phyloP scores from a whole-genome alignment of 2,329 filamentous ascomycete genomes.

The Hypoxylon sp. region DNA sequence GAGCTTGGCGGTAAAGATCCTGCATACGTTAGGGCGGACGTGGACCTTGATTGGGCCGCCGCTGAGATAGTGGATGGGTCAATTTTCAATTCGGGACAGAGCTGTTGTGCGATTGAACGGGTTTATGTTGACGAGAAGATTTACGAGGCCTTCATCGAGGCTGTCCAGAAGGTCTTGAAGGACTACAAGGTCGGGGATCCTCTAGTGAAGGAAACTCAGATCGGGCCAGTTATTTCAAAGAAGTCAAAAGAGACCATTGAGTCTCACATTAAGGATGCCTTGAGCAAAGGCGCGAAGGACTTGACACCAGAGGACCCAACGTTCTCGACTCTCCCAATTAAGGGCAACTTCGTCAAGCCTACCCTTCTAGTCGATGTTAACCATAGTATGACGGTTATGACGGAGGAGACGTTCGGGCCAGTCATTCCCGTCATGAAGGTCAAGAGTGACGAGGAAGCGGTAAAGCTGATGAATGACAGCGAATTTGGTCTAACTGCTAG shows the following conservation, averaged over 20 bases:
- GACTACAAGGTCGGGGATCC: constrained; percentile 93
- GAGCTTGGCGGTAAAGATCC: constrained; percentile 97
- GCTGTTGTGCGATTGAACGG: constrained; percentile 92
- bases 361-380: constrained; percentile 84
- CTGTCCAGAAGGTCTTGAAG: constrained; percentile 83
- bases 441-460: constrained; percentile 82
- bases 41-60: constrained; percentile 91
- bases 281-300: constrained; percentile 86
- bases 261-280: constrained; percentile 84
- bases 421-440: constrained; percentile 94
- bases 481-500: constrained; percentile 96
- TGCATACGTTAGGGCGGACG: constrained; percentile 87
- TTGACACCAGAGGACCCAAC: constrained; percentile 85
- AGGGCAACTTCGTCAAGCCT: constrained; percentile 90
- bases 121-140: constrained; percentile 91
- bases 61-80: constrained; percentile 95
- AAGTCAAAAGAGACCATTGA: constrained; percentile 82
- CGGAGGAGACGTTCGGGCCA: constrained; percentile 93
- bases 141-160: constrained; percentile 85
- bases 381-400: constrained; percentile 91
- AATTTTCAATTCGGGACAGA: constrained; percentile 99
- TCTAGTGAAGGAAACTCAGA: constrained; percentile 80
- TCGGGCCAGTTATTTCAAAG: constrained; percentile 91
- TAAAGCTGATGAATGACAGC: constrained; percentile 92
- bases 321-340: constrained; percentile 79